Evolutionary conservation across 768 basidiomycete species (phyloP).

Genomic region (Rhizopogon vulgaris): DNA sequence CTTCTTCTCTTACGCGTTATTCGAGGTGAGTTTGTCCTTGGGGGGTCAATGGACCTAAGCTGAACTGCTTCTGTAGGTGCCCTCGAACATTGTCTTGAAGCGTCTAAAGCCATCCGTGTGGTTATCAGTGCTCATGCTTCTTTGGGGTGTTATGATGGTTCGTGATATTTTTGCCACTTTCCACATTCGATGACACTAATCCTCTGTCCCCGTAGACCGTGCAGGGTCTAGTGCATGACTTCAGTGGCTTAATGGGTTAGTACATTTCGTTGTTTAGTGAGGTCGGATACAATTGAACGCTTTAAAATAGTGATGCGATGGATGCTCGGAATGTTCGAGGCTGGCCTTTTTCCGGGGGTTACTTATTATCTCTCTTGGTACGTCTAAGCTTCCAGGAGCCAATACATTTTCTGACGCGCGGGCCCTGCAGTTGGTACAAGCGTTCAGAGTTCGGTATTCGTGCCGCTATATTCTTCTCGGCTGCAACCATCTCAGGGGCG

Average conservation of each 20-base stretch:
- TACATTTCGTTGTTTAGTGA: background rate
- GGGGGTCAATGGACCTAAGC: background rate
- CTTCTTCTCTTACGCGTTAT: conserved; percentile 61
- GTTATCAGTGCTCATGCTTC: conserved; percentile 67
- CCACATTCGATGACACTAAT: background rate
- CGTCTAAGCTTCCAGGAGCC: conserved; percentile 9
- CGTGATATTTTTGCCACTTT: conserved; percentile 1
- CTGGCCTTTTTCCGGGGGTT: conserved; percentile 35
- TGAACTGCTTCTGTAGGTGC: conserved; percentile 34
- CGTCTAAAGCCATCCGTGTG: conserved; percentile 72
- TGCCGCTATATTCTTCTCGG: conserved; percentile 67
- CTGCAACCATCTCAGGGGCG: conserved; percentile 78
- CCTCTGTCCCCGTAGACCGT: conserved; percentile 43
- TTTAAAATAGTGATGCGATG: conserved; percentile 51
- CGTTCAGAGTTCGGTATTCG: conserved; percentile 70
- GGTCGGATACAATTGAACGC: background rate
- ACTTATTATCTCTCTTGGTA: conserved; percentile 72
- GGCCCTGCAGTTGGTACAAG: conserved; percentile 44
- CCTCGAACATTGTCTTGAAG: conserved; percentile 69
- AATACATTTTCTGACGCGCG: conserved; percentile 27
- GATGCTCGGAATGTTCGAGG: conserved; percentile 72
- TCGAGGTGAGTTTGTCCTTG: conserved; percentile 41
- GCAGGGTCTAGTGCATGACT: conserved; percentile 67
- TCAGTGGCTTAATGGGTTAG: conserved; percentile 60
- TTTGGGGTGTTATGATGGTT: conserved; percentile 77